Evolutionary conservation across 345 rosid species (phyloP), one percentile per base, ranked within the genome.

Genomic region (Isatis tinctoria): DNA sequence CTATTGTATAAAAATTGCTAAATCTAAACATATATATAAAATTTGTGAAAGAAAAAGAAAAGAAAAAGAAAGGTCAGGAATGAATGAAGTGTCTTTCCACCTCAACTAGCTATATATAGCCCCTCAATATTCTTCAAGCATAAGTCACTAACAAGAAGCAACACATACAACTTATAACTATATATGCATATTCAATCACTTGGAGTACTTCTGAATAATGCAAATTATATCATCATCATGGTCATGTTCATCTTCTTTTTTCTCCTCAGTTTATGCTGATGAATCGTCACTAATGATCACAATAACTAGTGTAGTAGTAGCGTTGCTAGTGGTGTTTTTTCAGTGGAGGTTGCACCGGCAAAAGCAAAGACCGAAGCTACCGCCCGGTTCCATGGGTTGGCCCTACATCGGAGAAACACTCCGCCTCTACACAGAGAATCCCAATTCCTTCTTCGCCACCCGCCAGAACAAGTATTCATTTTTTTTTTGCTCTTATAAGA

Each of bases 341-440:
- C 86, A 77, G 70, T 79, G 92, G 87, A 70, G 58, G 40, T 78
- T 70, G 49, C 77, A 67, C 60, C 81, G 52, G 54, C 67, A 77
- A 74, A 69, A 58, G 30, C 26, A 71, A 24, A 83, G 77, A 52
- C 76, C 79, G 6, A 85, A 74, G 45, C 79, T 91, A 18, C 97
- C 98, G 0, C 98, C 98, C 10, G 97, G 98, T 33, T 89, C 98
- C 13, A 86, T 93, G 92, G 98, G 97, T 3, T 93, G 97, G 96
- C 97, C 98, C 74, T 93, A 91, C 75, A 73, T 93, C 14, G 98
- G 98, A 17, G 97, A 93, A 63, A 91, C 98, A 13, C 94, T 87
- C 70, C 88, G 84, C 71, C 92, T 93, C 67, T 93, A 91, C 77
- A 80, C 96, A 0, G 85, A 93, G 61, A 86, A 89, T 71, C 98